phyloP scores from a whole-genome alignment of 2,329 filamentous ascomycete species.

The Drechslerella dactyloides region DNA sequence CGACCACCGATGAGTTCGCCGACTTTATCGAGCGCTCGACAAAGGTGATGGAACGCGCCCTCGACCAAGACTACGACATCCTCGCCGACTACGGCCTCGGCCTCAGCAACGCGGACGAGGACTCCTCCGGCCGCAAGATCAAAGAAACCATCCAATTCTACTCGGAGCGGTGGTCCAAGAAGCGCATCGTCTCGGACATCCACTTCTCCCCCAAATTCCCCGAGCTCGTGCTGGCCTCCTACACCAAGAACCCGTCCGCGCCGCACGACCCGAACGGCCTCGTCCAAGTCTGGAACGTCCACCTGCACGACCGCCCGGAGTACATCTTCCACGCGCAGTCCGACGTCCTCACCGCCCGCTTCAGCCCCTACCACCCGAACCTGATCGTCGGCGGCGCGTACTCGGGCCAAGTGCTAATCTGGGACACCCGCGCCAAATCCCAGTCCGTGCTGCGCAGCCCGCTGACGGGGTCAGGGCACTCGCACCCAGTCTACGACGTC shows the following conservation, averaged over 20 bases:
- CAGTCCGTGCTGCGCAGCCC: constrained; percentile 95
- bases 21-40: constrained; percentile 95
- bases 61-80: constrained; percentile 84
- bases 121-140: constrained; percentile 71
- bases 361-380: constrained; percentile 98
- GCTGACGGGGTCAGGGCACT: constrained; percentile 90
- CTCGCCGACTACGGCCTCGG: constrained; percentile 90
- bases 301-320: constrained; percentile 91
- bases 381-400: constrained; percentile 95
- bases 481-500: constrained; percentile 93
- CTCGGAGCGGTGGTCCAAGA: constrained; percentile 94
- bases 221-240: constrained; percentile 89
- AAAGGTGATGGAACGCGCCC: constrained; percentile 92
- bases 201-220: constrained; percentile 96
- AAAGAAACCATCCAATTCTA: constrained; percentile 93
- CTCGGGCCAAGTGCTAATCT: constrained; percentile 92
- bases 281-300: constrained; percentile 95
- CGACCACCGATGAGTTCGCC: constrained; percentile 88
- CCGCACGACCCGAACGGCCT: constrained; percentile 92
- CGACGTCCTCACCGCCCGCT: constrained; percentile 92
- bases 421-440: constrained; percentile 91
- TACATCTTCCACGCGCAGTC: constrained; percentile 97
- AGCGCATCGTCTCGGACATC: constrained; percentile 93
- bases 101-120: constrained; percentile 79
- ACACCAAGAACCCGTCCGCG: constrained; percentile 95